Percentiles rank a stretch among this genome's conserved stretches.
phyloP scores from a whole-genome alignment of 2,329 filamentous ascomycete genomes.

The Microcera coccophila region DNA sequence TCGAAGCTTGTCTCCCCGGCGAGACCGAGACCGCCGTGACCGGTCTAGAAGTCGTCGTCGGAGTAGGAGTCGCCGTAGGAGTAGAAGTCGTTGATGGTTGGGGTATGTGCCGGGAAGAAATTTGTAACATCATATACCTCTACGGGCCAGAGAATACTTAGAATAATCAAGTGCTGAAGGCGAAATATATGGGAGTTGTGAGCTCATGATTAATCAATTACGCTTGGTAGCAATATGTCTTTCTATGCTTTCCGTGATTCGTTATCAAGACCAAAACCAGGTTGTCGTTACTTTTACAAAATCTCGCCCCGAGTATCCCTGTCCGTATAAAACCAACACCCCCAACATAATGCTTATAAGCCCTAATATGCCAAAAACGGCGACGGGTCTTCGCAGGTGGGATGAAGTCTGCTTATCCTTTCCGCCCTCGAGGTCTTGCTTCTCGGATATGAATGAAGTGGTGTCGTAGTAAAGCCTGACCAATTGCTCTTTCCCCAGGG shows the following conservation, averaged over 20 bases:
- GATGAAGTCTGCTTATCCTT: too few species aligned
- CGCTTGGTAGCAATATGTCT: too few species aligned
- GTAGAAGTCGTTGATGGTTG: not conserved
- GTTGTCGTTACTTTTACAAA: slow-evolving; percentile 16
- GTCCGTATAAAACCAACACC: slow-evolving; percentile 23
- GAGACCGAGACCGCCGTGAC: slow-evolving; percentile 34
- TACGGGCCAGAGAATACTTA: too few species aligned
- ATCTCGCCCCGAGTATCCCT: slow-evolving; percentile 16
- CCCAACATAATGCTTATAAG: slow-evolving; percentile 27
- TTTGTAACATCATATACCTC: not conserved
- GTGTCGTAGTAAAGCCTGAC: slow-evolving; percentile 19
- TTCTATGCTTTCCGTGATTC: too few species aligned
- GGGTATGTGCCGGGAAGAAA: not conserved
- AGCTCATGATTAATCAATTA: too few species aligned
- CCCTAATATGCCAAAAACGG: slow-evolving; percentile 22
- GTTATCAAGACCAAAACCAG: slow-evolving; percentile 21
- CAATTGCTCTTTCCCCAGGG: slow-evolving; percentile 37
- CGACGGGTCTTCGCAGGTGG: slow-evolving; percentile 7
- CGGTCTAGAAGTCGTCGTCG: slow-evolving; percentile 39
- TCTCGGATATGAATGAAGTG: too few species aligned
- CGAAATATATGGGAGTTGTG: too few species aligned
- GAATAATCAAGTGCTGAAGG: too few species aligned
- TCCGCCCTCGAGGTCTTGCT: too few species aligned
- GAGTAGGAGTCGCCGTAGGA: slow-evolving; percentile 37
- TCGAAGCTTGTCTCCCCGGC: slow-evolving; percentile 22